Evolutionary conservation across 495 filamentous ascomycete species (phyloP).

Genomic region (Lasiosphaeria ovina): DNA sequence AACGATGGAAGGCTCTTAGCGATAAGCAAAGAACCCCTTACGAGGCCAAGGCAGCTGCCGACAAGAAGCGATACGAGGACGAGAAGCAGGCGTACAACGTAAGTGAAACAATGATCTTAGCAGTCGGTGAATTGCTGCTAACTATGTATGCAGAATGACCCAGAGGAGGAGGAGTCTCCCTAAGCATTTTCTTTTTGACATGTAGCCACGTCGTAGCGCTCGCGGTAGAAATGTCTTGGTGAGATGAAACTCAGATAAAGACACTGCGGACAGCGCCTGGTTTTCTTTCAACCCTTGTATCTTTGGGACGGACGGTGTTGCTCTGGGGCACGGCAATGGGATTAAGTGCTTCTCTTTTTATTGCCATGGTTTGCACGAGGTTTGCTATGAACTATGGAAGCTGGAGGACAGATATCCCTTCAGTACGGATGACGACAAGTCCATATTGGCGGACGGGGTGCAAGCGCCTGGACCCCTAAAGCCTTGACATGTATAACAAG

Average conservation of each 20-base stretch:
- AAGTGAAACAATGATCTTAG: slow-evolving; percentile 36
- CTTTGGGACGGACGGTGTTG: slow-evolving; percentile 48
- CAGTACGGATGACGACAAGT: slow-evolving; percentile 25
- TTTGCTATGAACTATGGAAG: slow-evolving; percentile 31
- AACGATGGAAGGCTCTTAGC: slow-evolving; percentile 94
- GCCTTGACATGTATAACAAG: slow-evolving; percentile 30
- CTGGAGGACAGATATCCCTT: slow-evolving; percentile 19
- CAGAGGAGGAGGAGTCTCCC: slow-evolving; percentile 44
- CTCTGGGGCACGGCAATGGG: slow-evolving; percentile 38
- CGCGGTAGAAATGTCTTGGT: slow-evolving; percentile 30
- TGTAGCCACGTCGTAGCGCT: slow-evolving; percentile 33
- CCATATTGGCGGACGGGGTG: slow-evolving; percentile 18
- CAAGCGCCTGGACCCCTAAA: slow-evolving; percentile 1
- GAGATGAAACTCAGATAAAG: slow-evolving; percentile 26
- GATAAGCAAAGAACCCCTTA: slow-evolving; percentile 89
- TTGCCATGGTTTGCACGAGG: slow-evolving; percentile 34
- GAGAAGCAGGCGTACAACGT: slow-evolving; percentile 93
- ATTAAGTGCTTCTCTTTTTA: slow-evolving; percentile 30
- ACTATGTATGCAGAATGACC: slow-evolving; percentile 45
- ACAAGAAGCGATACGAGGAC: slow-evolving; percentile 98
- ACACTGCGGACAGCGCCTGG: slow-evolving; percentile 19
- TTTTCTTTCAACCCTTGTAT: slow-evolving; percentile 38
- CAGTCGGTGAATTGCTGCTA: slow-evolving; percentile 8
- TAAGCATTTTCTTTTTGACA: slow-evolving; percentile 25
- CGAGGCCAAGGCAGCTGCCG: slow-evolving; percentile 88